phyloP scores from a whole-genome alignment of 331 rosid species.

The Rosa hybrid region DNA sequence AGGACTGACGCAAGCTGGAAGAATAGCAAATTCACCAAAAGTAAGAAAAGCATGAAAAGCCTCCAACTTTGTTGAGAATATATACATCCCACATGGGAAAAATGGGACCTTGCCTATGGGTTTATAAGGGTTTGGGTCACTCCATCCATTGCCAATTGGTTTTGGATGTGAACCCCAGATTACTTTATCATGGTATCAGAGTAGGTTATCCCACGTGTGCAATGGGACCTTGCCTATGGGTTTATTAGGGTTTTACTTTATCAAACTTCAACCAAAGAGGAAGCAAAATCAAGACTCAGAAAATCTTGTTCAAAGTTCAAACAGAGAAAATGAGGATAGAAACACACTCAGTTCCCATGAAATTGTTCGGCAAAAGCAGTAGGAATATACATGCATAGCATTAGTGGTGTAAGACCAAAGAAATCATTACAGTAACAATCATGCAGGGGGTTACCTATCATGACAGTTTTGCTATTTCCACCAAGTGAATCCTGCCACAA shows the following conservation, averaged over 20 bases:
- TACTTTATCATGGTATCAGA: too few species aligned
- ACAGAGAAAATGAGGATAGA: conserved; percentile 20
- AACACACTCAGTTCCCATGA: conserved; percentile 14
- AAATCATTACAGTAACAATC: conserved; percentile 2
- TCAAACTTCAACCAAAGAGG: conserved; percentile 6
- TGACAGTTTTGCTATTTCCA: conserved; percentile 87
- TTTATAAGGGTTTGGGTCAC: too few species aligned
- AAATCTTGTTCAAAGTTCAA: conserved; percentile 18
- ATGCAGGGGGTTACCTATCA: conserved; percentile 62
- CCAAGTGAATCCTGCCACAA: conserved; percentile 85
- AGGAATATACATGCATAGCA: conserved; percentile 12
- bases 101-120: too few species aligned
- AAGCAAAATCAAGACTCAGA: conserved; percentile 7
- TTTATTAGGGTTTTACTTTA: too few species aligned
- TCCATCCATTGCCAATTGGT: too few species aligned
- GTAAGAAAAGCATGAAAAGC: conserved; percentile 32
- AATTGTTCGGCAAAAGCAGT: conserved; percentile 17
- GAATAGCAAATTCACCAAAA: conserved; percentile 22
- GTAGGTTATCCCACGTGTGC: too few species aligned
- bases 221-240: too few species aligned
- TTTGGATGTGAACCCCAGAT: too few species aligned
- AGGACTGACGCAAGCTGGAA: conserved; percentile 83
- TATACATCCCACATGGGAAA: too few species aligned
- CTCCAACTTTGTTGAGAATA: neutral
- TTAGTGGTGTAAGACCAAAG: neutral